Conservation (phyloP, 1,284 basidiomycete genomes). For the Leccinum pachyderme region DNA sequence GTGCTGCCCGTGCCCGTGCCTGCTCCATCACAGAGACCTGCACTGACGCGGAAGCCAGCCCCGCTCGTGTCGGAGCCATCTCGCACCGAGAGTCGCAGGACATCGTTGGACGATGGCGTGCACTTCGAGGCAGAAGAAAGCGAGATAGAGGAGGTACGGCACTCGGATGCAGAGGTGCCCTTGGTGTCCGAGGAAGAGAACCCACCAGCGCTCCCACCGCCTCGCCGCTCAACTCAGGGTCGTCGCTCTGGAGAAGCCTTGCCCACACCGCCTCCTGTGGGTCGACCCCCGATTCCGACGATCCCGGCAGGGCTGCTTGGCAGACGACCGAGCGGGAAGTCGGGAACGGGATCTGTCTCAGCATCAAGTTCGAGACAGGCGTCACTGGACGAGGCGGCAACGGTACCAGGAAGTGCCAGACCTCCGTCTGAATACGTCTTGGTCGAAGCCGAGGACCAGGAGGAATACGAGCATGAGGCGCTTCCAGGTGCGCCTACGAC, state of each 20-base stretch:
- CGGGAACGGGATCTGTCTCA: constrained; percentile 10
- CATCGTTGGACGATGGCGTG: not conserved
- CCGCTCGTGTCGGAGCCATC: constrained; percentile 36
- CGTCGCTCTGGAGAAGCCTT: constrained; percentile 27
- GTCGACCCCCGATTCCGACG: constrained; percentile 44
- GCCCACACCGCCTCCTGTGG: constrained; percentile 32
- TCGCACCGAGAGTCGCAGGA: constrained; percentile 29
- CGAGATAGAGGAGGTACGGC: constrained; percentile 60
- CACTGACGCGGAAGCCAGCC: constrained; percentile 37
- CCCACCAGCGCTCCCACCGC: constrained; percentile 6
- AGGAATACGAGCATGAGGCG: constrained; percentile 25
- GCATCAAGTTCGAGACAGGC: constrained; percentile 34
- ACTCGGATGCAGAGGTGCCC: constrained; percentile 26
- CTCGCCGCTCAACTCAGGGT: constrained; percentile 31
- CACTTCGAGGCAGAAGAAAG: constrained; percentile 51
- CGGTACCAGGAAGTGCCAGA: constrained; percentile 10
- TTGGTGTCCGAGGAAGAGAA: constrained; percentile 2
- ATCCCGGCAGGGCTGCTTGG: constrained; percentile 32
- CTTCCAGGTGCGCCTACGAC: constrained; percentile 28
- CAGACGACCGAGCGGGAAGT: constrained; percentile 30
- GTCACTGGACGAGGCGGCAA: constrained; percentile 32
- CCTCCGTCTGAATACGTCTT: constrained; percentile 57
- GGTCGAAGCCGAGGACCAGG: constrained; percentile 47
- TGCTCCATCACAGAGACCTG: constrained; percentile 31
- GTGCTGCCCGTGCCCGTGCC: constrained; percentile 25